Conservation (phyloP, 495 filamentous ascomycete species). For the Immersiella caudata region DNA sequence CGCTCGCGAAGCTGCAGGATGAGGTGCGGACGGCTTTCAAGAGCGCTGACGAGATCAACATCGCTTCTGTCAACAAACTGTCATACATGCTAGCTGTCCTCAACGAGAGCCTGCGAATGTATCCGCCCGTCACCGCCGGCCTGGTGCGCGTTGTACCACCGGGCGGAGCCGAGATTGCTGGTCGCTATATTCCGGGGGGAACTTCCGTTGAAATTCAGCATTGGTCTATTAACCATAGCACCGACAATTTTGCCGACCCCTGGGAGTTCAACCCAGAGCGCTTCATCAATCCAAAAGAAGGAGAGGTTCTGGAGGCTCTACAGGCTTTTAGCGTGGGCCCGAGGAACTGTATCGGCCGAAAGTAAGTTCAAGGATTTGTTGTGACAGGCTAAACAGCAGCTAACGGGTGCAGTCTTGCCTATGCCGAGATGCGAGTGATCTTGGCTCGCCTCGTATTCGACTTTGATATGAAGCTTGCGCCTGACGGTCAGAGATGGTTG, state of each 20-base stretch:
- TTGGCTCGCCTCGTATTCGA: constrained; percentile 44
- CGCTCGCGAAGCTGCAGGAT: constrained; percentile 40
- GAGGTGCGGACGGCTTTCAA: constrained; percentile 56
- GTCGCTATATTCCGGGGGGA: constrained; percentile 44
- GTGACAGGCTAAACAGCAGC: background rate
- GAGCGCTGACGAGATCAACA: constrained; percentile 50
- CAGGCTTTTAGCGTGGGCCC: constrained; percentile 44
- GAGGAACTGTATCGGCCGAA: constrained; percentile 45
- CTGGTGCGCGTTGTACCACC: constrained; percentile 46
- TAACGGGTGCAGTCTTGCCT: constrained; percentile 35
- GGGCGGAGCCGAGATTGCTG: constrained; percentile 50
- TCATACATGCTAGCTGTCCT: constrained; percentile 59
- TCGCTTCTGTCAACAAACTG: constrained; percentile 44
- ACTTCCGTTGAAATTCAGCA: constrained; percentile 39
- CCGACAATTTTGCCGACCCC: constrained; percentile 39
- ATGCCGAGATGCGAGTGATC: constrained; percentile 46
- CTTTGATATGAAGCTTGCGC: constrained; percentile 39
- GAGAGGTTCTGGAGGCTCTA: constrained; percentile 38
- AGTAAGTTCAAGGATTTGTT: constrained; percentile 35
- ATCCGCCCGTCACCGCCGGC: constrained; percentile 52
- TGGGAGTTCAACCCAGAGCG: constrained; percentile 41
- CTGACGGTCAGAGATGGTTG: constrained; percentile 37
- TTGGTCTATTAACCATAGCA: constrained; percentile 44
- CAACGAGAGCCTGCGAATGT: constrained; percentile 58
- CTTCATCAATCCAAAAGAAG: constrained; percentile 33